phyloP scores from a whole-genome alignment of 768 basidiomycete species.

The Holtermannia corniformis region DNA sequence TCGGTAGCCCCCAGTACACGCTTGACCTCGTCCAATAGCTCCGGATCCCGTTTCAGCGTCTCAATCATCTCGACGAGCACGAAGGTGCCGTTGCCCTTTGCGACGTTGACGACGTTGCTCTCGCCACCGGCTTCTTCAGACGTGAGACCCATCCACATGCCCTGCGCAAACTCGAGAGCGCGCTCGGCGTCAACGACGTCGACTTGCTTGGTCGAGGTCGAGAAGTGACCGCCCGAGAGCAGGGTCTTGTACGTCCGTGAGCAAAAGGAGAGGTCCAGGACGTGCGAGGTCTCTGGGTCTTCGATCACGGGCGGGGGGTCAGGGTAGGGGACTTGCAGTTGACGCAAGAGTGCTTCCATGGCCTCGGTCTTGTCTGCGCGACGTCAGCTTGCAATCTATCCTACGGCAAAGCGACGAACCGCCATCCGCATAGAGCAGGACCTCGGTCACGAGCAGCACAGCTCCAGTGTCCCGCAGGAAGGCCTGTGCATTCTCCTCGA shows the following conservation, averaged over 20 bases:
- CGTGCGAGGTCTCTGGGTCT: constrained; percentile 51
- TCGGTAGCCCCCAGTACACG: constrained; percentile 43
- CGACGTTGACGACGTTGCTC: constrained; percentile 27
- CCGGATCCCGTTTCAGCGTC: constrained; percentile 17
- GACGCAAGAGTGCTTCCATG: constrained; percentile 52
- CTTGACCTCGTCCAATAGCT: constrained; percentile 10
- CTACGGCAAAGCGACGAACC: constrained; percentile 49
- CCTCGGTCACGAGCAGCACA: constrained; percentile 64
- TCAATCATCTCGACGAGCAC: constrained; percentile 35
- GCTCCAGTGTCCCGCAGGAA: constrained; percentile 68
- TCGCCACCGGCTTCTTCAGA: constrained; percentile 29
- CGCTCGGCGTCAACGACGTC: constrained; percentile 36
- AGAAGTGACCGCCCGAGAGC: constrained; percentile 83
- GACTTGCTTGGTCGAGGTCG: constrained; percentile 52
- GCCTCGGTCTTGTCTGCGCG: constrained; percentile 62
- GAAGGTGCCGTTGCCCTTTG: constrained; percentile 32
- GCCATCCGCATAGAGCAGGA: constrained; percentile 76
- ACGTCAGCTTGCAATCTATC: background rate
- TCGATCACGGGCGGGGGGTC: constrained; percentile 47
- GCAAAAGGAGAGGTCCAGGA: constrained; percentile 70
- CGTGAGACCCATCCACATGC: constrained; percentile 25
- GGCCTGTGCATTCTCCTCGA: constrained; percentile 54
- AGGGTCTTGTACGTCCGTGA: constrained; percentile 80
- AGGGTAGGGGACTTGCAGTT: constrained; percentile 48
- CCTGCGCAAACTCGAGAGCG: constrained; percentile 22